Evolutionary conservation across 148 eudicot species (phyloP), one percentile per base, ranked within the genome.

Genomic region (Rhododendron simsii): DNA sequence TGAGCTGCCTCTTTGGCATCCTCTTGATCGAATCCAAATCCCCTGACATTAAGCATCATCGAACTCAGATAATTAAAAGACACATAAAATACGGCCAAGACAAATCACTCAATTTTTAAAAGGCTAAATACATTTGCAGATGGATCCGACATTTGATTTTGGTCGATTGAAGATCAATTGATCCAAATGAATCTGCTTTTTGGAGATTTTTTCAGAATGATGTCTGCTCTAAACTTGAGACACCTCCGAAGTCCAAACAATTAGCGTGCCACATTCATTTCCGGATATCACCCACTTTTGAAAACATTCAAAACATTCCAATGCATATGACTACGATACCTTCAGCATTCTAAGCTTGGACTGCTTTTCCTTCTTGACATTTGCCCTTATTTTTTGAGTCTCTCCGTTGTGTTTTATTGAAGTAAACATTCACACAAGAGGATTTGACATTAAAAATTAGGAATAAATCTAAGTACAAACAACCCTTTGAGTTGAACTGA

Each of bases 1-100:
- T 88, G 78, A 41, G 91, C 89, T 13, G 80, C 51, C 33, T 81
- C 89, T 88, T 88, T 87, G 18, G 83, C 79, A 11, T 65, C 51
- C 12, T 76, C 85, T 23, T 87, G 77, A 63, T 85, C 57, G 21
- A 78, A 2, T 23, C 89, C 90, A 41, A 85, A n/a, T 20, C 88
- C 89, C 86, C 90, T 89, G 59, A 65, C 80, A 33, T 71, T 33
- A 30, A 71, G 28, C 30, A 23, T 23, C 78, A 80, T 47, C 9
- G 2, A 59, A 57, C 44, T 59, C 37, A 5, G 73, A 59, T 55
- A 1, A 59, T 35, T 2, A 20, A 30, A 50, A 81, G 16, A 14
- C 18, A 48, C 1, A 12, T 45, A 21, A 23, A 21, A 9, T 6
- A 2, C 0, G 1, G 0, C 3, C 13, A 44, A 47, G 11, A 80